These are phyloP conservation scores for Globisporangium yorkense DNA, from an alignment of 352 stramenopile species.

Conservation along the genomic window DNA sequence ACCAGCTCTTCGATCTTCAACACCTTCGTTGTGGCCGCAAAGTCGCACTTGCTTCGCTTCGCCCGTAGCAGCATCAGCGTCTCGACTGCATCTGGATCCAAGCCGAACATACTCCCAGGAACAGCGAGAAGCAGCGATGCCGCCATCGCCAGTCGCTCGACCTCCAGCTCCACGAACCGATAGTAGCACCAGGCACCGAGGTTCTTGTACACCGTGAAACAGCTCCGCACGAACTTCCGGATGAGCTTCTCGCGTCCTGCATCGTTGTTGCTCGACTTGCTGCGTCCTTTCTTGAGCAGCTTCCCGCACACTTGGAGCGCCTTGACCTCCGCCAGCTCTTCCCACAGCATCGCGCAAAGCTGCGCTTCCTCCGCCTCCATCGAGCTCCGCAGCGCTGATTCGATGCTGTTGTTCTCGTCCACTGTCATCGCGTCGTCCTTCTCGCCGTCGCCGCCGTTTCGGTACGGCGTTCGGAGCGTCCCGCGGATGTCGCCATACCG, in stretches of 20 bases:
- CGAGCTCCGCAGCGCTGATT: not conserved
- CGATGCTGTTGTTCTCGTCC: not conserved
- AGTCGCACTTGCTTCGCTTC: constrained; percentile 34
- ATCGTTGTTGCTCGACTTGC: constrained; percentile 21
- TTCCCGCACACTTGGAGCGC: constrained; percentile 38
- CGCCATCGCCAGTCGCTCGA: constrained; percentile 49
- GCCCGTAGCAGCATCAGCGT: constrained; percentile 37
- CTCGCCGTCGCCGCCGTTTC: not conserved
- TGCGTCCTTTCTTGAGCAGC: constrained; percentile 49
- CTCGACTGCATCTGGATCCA: constrained; percentile 46
- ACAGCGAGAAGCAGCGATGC: constrained; percentile 47
- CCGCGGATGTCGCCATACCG: not conserved
- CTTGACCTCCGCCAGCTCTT: constrained; percentile 44
- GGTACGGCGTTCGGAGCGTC: not conserved
- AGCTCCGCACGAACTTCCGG: constrained; percentile 54
- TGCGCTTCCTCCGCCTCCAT: constrained; percentile 12
- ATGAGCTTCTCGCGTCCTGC: constrained; percentile 39
- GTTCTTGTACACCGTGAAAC: constrained; percentile 51
- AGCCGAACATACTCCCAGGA: constrained; percentile 48
- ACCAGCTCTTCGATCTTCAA: constrained; percentile 56
- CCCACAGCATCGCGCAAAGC: constrained; percentile 33
- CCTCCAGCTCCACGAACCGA: constrained; percentile 63
- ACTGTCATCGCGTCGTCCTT: not conserved
- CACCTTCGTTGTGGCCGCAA: constrained; percentile 49
- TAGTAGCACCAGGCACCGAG: constrained; percentile 75